These are phyloP conservation scores for Pulveroboletus sp. DNA, from an alignment of 768 basidiomycete species.

Conservation along the genomic window DNA sequence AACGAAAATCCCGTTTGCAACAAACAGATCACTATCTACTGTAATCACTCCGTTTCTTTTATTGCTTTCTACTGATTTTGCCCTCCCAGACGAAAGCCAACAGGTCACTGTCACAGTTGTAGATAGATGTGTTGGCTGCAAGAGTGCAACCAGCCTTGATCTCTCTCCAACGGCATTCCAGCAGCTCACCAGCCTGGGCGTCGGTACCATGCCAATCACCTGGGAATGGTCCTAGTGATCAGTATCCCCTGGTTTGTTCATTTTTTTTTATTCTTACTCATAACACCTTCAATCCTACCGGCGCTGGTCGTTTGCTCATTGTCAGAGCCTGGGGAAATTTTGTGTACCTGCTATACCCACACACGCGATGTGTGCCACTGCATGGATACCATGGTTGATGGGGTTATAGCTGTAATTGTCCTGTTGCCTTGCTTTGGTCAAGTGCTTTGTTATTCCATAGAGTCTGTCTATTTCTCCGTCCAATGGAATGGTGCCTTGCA, in stretches of 20 bases:
- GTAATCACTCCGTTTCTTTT: slow-evolving; percentile 36
- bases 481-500: slow-evolving; percentile 13
- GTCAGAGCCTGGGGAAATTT: slow-evolving; percentile 26
- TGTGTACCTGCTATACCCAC: slow-evolving; percentile 13
- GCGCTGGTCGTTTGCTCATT: slow-evolving; percentile 24
- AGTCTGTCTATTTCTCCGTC: slow-evolving; percentile 6
- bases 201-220: slow-evolving; percentile 53
- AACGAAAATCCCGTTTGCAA: slow-evolving; percentile 76
- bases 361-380: slow-evolving; percentile 22
- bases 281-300: slow-evolving; percentile 7
- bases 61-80: slow-evolving; percentile 7
- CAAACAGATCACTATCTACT: slow-evolving; percentile 40
- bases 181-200: slow-evolving; percentile 36
- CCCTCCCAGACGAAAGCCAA: slow-evolving; percentile 48
- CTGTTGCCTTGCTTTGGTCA: slow-evolving; percentile 35
- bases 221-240: slow-evolving; percentile 46
- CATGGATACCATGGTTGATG: slow-evolving; percentile 30
- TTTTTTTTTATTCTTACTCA: slow-evolving; percentile 26
- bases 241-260: neutral
- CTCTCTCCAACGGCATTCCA: slow-evolving; percentile 60
- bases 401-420: slow-evolving; percentile 11
- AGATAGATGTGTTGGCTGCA: slow-evolving; percentile 66
- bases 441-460: slow-evolving; percentile 25
- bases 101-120: slow-evolving; percentile 46
- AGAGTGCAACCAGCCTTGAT: slow-evolving; percentile 47